Evolutionary conservation across 805 yeast genomes (phyloP).

Genomic region (Saccharomycopsis sp.): DNA sequence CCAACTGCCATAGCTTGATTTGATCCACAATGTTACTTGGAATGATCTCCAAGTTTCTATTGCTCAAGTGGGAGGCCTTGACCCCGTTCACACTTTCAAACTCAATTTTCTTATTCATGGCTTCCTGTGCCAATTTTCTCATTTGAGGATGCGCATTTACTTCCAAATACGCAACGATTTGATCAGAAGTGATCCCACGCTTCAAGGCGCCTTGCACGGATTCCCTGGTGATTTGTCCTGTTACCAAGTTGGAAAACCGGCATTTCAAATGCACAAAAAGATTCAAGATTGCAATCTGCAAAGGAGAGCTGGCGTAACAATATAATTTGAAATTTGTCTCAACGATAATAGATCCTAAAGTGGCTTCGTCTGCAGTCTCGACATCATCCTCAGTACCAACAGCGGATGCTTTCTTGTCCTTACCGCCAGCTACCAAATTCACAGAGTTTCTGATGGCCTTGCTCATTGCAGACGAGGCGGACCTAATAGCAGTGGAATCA

Average conservation of each 20-base stretch:
- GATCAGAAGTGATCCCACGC: constrained; percentile 93
- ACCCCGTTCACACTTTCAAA: constrained; percentile 45
- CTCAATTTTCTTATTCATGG: constrained; percentile 56
- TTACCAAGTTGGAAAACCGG: constrained; percentile 83
- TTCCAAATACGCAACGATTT: constrained; percentile 79
- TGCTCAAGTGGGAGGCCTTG: constrained; percentile 24
- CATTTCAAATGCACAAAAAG: constrained; percentile 79
- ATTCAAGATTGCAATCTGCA: constrained; percentile 88
- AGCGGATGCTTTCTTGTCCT: too few relatives aligned
- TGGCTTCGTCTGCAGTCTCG: constrained; percentile 3
- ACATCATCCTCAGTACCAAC: constrained; percentile 22
- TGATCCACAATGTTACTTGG: constrained; percentile 98
- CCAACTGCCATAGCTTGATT: constrained; percentile 91
- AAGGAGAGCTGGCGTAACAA: constrained; percentile 87
- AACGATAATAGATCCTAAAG: constrained; percentile 64
- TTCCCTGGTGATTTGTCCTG: constrained; percentile 89
- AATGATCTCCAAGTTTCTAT: constrained; percentile 32
- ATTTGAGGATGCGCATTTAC: constrained; percentile 93
- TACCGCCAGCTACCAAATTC: too few relatives aligned
- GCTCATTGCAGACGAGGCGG: constrained; percentile 70
- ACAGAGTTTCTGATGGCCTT: constrained; percentile 47
- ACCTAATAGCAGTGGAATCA: constrained; percentile 59
- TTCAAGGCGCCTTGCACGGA: constrained; percentile 74
- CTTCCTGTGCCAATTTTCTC: constrained; percentile 65
- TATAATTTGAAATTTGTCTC: constrained; percentile 93